A percentile compares a stretch with the other conserved stretches of the same genome.
These are phyloP conservation scores for Torrubiella hemipterigena DNA, from an alignment of 2,329 filamentous ascomycete species.

Conservation along the genomic window DNA sequence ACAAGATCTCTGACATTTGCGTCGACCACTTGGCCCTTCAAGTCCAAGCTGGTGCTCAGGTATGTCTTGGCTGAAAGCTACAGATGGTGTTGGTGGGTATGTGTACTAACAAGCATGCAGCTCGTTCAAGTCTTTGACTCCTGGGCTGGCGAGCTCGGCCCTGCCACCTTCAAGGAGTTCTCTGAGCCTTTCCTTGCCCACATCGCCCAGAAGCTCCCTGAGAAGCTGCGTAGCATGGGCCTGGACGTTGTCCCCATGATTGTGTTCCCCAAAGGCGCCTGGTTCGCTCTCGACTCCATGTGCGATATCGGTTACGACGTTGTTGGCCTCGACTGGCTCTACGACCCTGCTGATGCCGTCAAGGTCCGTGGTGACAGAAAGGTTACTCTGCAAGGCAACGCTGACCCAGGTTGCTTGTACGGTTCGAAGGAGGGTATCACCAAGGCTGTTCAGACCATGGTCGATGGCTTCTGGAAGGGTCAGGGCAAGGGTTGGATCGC, in stretches of 20 bases:
- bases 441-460: constrained; percentile 71
- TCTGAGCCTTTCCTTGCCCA: constrained; percentile 75
- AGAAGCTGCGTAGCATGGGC: constrained; percentile 59
- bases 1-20: constrained; percentile 89
- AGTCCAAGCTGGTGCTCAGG: constrained; percentile 85
- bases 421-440: constrained; percentile 75
- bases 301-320: constrained; percentile 88
- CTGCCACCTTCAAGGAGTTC: constrained; percentile 71
- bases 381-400: constrained; percentile 84
- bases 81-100: background rate
- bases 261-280: constrained; percentile 95
- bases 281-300: constrained; percentile 81
- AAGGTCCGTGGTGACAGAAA: constrained; percentile 63
- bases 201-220: constrained; percentile 72
- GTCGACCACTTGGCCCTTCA: constrained; percentile 90
- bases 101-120: constrained; percentile 22
- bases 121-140: constrained; percentile 96
- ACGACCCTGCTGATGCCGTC: constrained; percentile 76
- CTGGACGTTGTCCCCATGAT: constrained; percentile 86
- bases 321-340: constrained; percentile 88
- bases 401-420: constrained; percentile 87
- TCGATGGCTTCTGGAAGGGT: constrained; percentile 65
- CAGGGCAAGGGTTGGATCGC: constrained; percentile 92
- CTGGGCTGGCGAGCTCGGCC: constrained; percentile 90
- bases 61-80: constrained; percentile 24